Base-by-base conservation (phyloP, 176 grass and related monocot species). In the Bonia amplexicaulis region DNA sequence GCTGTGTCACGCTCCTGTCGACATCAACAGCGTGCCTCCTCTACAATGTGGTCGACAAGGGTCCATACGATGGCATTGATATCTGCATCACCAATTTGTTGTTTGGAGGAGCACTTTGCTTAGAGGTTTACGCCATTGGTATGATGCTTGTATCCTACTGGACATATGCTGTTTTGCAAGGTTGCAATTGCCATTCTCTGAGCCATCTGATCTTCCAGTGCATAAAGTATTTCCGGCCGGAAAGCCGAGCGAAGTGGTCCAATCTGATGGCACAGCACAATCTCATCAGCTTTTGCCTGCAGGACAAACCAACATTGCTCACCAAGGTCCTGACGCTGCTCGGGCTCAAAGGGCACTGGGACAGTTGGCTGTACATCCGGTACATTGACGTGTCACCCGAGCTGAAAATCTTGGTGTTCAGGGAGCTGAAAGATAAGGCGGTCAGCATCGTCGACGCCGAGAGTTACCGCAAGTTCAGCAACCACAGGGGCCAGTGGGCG, bases 131-230 rank as follows among this genome's bases (percentile, higher is more conserved):
- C 22, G 90, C 90, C 45, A 71, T 92, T 14, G 77, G 47, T 33
- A 85, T 88, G 82, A 82, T 92, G 75, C 66, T 92, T 1, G 6
- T 89, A 33, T 88, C 85, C 31, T 82, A 85, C 82, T 85, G 87
- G 90, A 81, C 86, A 2, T 85, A 86, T n/a, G 82, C 77, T 26
- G 54, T 20, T 40, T 45, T 88, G 16, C 47, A 67, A 26, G 73
- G 16, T 22, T 71, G 65, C 54, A 78, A 65, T 7, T 83, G 12
- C 44, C 66, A n/a, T 3, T 44, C 12, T 0, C 54, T 88, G 9
- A 53, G 80, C 73, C 60, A n/a, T 71, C 8, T 83, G 66, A 13
- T 89, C 3, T 67, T 85, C 48, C 65, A 22, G 40, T 73, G 58
- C 59, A 12, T 66, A 16, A 66, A 85, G 35, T 66, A 31, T 15